Percentiles rank a stretch among this genome's conserved stretches.
These are phyloP conservation scores for Stenogyne calaminthoides DNA, from an alignment of 305 asterid genomes.

Conservation along the genomic window DNA sequence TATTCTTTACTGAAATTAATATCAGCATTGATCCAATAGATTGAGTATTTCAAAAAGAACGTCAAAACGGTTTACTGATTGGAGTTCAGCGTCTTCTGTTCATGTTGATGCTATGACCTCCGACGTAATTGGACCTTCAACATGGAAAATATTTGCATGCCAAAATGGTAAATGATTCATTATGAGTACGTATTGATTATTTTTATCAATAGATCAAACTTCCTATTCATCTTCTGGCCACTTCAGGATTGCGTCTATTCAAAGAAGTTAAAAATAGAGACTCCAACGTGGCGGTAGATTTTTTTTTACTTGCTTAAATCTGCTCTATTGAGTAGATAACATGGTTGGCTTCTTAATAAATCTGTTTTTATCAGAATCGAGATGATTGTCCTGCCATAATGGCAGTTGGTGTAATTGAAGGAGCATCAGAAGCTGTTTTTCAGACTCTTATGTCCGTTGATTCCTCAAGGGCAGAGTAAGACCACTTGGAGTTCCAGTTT, in stretches of 20 bases:
- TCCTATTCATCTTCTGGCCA: conserved; percentile 18
- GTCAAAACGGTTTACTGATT: conserved; percentile 43
- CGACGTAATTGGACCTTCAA: conserved; percentile 84
- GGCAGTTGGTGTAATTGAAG: conserved; percentile 83
- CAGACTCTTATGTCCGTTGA: conserved; percentile 77
- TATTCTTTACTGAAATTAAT: not conserved
- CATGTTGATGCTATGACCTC: conserved; percentile 75
- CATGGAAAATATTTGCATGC: conserved; percentile 94
- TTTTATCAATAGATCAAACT: not conserved
- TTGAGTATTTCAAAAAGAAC: conserved; percentile 66
- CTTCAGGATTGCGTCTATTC: conserved; percentile 81
- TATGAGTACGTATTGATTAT: not conserved
- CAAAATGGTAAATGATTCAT: conserved; percentile 58
- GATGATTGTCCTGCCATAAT: conserved; percentile 79
- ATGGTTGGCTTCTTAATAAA: conserved; percentile 3
- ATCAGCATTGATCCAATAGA: conserved; percentile 38
- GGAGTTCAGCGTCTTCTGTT: conserved; percentile 47
- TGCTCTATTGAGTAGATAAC: conserved; percentile 1
- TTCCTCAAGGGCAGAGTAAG: conserved; percentile 88
- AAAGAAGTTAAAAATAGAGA: conserved; percentile 78
- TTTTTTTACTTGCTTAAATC: not conserved
- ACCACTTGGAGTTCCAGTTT: conserved; percentile 16
- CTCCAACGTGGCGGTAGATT: conserved; percentile 57
- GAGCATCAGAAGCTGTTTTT: conserved; percentile 81
- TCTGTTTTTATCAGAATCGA: conserved; percentile 50